Base-by-base conservation (phyloP, 148 eudicot genomes). In the Rhododendron ovatum region DNA sequence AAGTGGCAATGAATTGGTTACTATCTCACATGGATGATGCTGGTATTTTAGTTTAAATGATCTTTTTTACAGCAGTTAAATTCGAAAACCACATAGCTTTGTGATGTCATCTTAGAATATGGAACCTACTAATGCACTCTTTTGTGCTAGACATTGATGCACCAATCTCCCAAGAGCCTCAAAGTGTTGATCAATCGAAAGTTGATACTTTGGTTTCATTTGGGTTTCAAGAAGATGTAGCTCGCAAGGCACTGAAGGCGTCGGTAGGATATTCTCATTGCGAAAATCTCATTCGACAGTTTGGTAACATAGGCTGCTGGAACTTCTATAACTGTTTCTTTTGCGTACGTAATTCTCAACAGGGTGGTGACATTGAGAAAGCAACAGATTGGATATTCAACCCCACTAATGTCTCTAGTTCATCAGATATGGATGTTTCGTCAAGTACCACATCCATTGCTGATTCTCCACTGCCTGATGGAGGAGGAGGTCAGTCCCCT, bases 331-430 rank as follows among this genome's bases (percentile, higher is more conserved):
- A 53, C 48, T 11, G 17, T 73, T 80, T 53, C 2, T 18, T 77
- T 88, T 82, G 55, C 76, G n/a, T 79, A 12, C 35, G 8, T 71
- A n/a, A 84, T 67, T 87, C 50, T 82, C 67, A 65, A 55, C 89
- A 97, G 99, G 98, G 94, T 87, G 95, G 95, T 89, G 98, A 97
- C 89, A 92, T 97, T 63, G 98, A 94, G 90, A 93, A 88, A 93
- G 98, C 99, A 86, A 95, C 99, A 48, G 98, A 97, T 82, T 97
- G 98, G 99, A 95, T 97, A 89, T 94, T 97, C 88, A 94, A 90
- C 87, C 93, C 75, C 0, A 69, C 92, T 67, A 84, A 90, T 89
- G 91, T 90, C 12, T 77, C 93, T 63, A 88, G 89, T 37, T 43
- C 92, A 3, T 91, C 95, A 5, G 90, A 91, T 86, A 92, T 92